Percentiles rank a stretch among this genome's conserved stretches.
Conservation (phyloP, 257 asterid species). For the Scutellaria minor region DNA sequence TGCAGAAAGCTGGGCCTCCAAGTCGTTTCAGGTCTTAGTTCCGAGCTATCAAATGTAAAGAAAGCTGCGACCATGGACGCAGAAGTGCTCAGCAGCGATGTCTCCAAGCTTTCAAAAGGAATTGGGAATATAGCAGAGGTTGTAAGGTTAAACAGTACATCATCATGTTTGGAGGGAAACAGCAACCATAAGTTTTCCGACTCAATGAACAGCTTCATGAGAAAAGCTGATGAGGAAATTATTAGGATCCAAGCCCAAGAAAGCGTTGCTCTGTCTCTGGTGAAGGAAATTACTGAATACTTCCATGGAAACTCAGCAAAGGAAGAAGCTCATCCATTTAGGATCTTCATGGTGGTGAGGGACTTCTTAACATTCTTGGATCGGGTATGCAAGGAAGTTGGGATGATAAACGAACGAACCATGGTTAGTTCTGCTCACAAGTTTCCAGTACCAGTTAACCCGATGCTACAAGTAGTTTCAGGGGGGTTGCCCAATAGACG, state of each 20-base stretch:
- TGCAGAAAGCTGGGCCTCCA: slow-evolving; percentile 94
- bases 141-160: slow-evolving; percentile 53
- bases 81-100: slow-evolving; percentile 81
- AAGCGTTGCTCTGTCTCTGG: slow-evolving; percentile 85
- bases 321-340: slow-evolving; percentile 96
- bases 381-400: slow-evolving; percentile 96
- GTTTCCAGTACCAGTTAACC: slow-evolving; percentile 92
- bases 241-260: slow-evolving; percentile 90
- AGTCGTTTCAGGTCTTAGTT: slow-evolving; percentile 78
- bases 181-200: slow-evolving; percentile 53
- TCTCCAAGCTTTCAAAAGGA: slow-evolving; percentile 79
- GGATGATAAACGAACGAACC: slow-evolving; percentile 84
- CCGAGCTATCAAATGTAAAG: slow-evolving; percentile 84
- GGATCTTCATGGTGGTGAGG: slow-evolving; percentile 94
- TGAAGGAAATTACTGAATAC: slow-evolving; percentile 93
- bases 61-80: slow-evolving; percentile 98
- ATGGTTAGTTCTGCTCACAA: slow-evolving; percentile 71
- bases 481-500: slow-evolving; percentile 46
- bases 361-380: slow-evolving; percentile 80
- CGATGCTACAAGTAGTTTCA: slow-evolving; percentile 62
- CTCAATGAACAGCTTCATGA: slow-evolving; percentile 71
- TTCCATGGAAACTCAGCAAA: slow-evolving; percentile 95
- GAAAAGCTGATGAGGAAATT: slow-evolving; percentile 86
- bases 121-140: slow-evolving; percentile 68
- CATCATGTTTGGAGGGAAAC: slow-evolving; percentile 38